phyloP scores from a whole-genome alignment of 2,329 filamentous ascomycete species.

The Fusarium miscanthi region DNA sequence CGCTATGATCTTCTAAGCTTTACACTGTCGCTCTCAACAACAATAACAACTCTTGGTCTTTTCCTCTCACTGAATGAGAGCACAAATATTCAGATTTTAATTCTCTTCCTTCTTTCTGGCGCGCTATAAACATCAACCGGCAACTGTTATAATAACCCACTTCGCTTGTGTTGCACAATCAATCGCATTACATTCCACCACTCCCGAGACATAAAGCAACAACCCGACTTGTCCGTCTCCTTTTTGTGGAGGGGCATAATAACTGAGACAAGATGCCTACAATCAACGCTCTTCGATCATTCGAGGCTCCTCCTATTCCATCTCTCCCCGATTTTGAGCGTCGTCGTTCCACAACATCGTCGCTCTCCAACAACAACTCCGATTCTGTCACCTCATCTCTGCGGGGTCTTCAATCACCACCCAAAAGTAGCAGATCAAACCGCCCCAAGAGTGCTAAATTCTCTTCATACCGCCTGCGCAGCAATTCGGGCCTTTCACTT shows the following conservation, averaged over 20 bases:
- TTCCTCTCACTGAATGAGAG: background rate
- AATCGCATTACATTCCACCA: background rate
- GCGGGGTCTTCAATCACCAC: constrained; percentile 38
- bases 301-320: constrained; percentile 42
- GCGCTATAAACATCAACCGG: background rate
- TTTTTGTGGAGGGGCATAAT: constrained; percentile 1
- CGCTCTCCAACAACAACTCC: constrained; percentile 31
- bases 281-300: constrained; percentile 40
- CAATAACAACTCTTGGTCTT: background rate
- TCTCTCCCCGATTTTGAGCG: constrained; percentile 44
- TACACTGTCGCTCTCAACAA: constrained; percentile 16
- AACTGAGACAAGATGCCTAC: constrained; percentile 37
- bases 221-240: background rate
- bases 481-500: constrained; percentile 59
- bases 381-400: constrained; percentile 29
- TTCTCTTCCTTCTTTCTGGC: background rate
- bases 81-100: background rate
- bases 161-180: constrained; percentile 14
- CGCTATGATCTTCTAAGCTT: constrained; percentile 2
- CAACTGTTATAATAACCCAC: background rate
- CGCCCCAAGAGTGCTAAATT: constrained; percentile 47
- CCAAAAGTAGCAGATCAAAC: constrained; percentile 34
- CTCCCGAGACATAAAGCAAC: constrained; percentile 11
- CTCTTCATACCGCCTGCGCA: constrained; percentile 51
- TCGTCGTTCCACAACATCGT: constrained; percentile 39